phyloP scores from a whole-genome alignment of 2,329 filamentous ascomycete genomes.

The Arthrocladium fulminans region DNA sequence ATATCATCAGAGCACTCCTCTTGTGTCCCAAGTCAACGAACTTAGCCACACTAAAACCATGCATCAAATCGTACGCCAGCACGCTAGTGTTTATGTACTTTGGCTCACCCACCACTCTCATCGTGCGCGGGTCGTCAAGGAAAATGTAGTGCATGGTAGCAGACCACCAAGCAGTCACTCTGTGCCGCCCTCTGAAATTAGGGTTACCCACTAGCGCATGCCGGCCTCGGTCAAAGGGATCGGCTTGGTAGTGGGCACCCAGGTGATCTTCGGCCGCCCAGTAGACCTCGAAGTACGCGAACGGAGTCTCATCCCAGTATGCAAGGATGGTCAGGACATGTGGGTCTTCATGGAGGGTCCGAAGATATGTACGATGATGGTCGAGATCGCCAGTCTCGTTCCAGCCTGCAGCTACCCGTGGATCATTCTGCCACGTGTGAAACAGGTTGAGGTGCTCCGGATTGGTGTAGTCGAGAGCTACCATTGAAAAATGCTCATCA shows the following conservation, averaged over 20 bases:
- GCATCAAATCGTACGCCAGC: constrained; percentile 64
- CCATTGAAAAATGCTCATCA: constrained; percentile 66
- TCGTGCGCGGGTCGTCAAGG: constrained; percentile 49
- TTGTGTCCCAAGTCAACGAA: constrained; percentile 65
- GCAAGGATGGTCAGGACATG: constrained; percentile 64
- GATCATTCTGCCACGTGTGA: constrained; percentile 76
- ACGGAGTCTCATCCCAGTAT: constrained; percentile 59
- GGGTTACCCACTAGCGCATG: constrained; percentile 52
- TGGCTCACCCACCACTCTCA: constrained; percentile 54
- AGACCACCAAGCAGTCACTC: constrained; percentile 51
- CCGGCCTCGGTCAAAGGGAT: constrained; percentile 50
- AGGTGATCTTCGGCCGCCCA: constrained; percentile 62
- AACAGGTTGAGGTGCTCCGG: constrained; percentile 59
- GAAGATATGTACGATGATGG: constrained; percentile 63
- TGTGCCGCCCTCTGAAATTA: constrained; percentile 46
- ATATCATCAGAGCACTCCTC: constrained; percentile 57
- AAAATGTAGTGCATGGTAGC: constrained; percentile 52
- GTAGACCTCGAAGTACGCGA: constrained; percentile 74
- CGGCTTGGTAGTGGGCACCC: constrained; percentile 49
- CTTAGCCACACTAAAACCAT: constrained; percentile 64
- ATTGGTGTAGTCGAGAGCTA: constrained; percentile 60
- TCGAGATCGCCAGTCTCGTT: constrained; percentile 69
- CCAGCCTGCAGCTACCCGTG: constrained; percentile 70
- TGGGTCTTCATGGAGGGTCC: constrained; percentile 58
- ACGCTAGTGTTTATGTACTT: constrained; percentile 62